Evolutionary conservation across 805 yeast genomes (phyloP).

Genomic region (Candida sonorensis): DNA sequence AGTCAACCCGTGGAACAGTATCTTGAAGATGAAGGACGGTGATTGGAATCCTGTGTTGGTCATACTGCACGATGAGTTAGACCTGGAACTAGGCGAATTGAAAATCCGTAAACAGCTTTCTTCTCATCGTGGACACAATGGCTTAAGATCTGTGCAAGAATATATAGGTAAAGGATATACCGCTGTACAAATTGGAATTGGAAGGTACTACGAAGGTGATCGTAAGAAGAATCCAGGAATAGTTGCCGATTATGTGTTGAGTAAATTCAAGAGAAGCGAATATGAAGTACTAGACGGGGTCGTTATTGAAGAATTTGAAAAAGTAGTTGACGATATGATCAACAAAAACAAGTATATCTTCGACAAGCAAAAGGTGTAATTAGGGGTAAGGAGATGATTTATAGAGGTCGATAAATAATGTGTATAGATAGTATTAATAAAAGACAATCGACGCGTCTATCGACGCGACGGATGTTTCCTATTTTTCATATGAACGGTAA

Average conservation of each 20-base stretch:
- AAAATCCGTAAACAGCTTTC: constrained; percentile 55
- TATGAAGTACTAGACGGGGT: constrained; percentile 30
- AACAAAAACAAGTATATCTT: constrained; percentile 21
- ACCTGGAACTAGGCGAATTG: constrained; percentile 55
- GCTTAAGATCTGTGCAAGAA: constrained; percentile 53
- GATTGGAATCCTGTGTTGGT: constrained; percentile 37
- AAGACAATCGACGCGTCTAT: not conserved
- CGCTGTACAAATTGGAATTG: constrained; percentile 75
- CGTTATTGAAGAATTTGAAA: constrained; percentile 35
- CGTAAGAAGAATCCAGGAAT: constrained; percentile 18
- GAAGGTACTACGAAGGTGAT: constrained; percentile 46
- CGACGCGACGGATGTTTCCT: no score
- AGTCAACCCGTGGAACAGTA: constrained; percentile 37
- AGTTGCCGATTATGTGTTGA: constrained; percentile 60
- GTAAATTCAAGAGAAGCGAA: constrained; percentile 43
- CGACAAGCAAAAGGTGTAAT: constrained; percentile 12
- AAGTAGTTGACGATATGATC: constrained; percentile 31
- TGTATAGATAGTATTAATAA: not conserved
- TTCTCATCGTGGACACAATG: constrained; percentile 80
- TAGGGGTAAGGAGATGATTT: no score
- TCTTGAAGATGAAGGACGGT: constrained; percentile 21
- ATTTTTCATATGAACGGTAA: no score
- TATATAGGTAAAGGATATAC: constrained; percentile 45
- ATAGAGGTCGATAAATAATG: no score
- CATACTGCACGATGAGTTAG: constrained; percentile 76